Evolutionary conservation across 1,284 basidiomycete genomes (phyloP), one percentile per base, ranked within the genome.

Genomic region (Meira nashicola): DNA sequence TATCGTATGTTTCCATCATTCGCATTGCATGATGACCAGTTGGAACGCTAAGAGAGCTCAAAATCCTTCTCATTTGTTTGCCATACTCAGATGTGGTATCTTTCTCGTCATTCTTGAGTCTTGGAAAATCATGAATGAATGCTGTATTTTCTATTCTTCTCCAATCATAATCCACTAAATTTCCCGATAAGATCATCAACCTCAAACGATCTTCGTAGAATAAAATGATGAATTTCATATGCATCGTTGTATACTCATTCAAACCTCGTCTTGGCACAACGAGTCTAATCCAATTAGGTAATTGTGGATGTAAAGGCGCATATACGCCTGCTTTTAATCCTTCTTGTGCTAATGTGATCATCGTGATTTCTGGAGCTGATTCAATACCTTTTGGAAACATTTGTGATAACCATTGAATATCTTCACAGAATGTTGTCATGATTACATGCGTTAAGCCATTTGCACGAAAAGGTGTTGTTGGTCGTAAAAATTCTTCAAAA

Each of bases 101-200:
- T 2, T 33, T 52, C 7, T 53, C 21, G 7, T 23, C 43, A 1
- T 33, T 23, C 1, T 47, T 14, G 0, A 62, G 38, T 3, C 62
- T 54, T 11, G 69, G 73, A 46, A 77, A 76, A 39, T 77, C 75
- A 33, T 77, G 75, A 1, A 77, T 55, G 57, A 59, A 77, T 0
- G 62, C 60, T 15, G 60, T 39, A 54, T 78, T 78, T 48, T 78
- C 76, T 44, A 73, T 71, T 8, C 63, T 50, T 28, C 68, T 62
- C 76, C 76, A 78, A 59, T 78, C 76, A 28, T 69, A 60, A 2
- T 54, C 64, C 23, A 72, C 65, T 28, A 78, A 50, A 47, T 78
- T 78, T 2, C 71, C 76, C 3, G 62, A 65, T 1, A 73, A 56
- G 7, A 78, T 68, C 17, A 65, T 60, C 12, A 77, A 58, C 1